A percentile compares a stretch with the other conserved stretches of the same genome.
Evolutionary conservation across 228 moss, liverwort and hornwort genomes (phyloP).

Genomic region (Sphagnum magellanicum): DNA sequence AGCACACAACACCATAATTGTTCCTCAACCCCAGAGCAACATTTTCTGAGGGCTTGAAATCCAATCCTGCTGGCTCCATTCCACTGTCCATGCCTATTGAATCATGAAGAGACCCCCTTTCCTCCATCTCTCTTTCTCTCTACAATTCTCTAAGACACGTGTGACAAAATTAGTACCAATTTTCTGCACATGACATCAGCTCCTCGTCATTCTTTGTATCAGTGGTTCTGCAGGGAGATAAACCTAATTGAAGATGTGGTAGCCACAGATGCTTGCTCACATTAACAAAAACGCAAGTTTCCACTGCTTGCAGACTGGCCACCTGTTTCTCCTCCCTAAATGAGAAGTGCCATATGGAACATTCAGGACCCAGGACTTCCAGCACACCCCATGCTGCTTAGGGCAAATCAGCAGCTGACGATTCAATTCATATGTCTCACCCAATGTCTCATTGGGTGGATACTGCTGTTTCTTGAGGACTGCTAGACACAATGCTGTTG

Average conservation of each 20-base stretch:
- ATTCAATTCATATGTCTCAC: conserved; percentile 10
- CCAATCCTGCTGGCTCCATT: conserved; percentile 29
- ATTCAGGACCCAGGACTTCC: conserved; percentile 14
- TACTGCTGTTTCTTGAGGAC: conserved; percentile 79
- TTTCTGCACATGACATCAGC: conserved; percentile 18
- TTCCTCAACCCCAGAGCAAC: conserved; percentile 19
- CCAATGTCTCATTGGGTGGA: conserved; percentile 48
- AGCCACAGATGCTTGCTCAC: conserved; percentile 18
- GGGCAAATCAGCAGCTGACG: conserved; percentile 14
- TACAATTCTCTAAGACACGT: conserved; percentile 26
- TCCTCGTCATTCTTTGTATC: conserved; percentile 19
- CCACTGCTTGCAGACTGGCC: not conserved
- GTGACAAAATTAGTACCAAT: conserved; percentile 20
- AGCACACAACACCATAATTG: conserved; percentile 29
- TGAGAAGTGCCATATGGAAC: not conserved
- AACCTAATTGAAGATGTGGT: not conserved
- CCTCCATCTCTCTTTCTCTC: conserved; percentile 19
- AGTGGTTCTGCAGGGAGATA: not conserved
- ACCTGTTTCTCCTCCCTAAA: not conserved
- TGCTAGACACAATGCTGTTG: conserved; percentile 66
- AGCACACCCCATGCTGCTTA: conserved; percentile 26
- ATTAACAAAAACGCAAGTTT: conserved; percentile 25
- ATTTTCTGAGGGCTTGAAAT: conserved; percentile 19
- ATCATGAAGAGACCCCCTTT: conserved; percentile 22
- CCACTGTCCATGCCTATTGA: conserved; percentile 27